Evolutionary conservation across 768 basidiomycete species (phyloP).

Genomic region (Clathrus columnatus): DNA sequence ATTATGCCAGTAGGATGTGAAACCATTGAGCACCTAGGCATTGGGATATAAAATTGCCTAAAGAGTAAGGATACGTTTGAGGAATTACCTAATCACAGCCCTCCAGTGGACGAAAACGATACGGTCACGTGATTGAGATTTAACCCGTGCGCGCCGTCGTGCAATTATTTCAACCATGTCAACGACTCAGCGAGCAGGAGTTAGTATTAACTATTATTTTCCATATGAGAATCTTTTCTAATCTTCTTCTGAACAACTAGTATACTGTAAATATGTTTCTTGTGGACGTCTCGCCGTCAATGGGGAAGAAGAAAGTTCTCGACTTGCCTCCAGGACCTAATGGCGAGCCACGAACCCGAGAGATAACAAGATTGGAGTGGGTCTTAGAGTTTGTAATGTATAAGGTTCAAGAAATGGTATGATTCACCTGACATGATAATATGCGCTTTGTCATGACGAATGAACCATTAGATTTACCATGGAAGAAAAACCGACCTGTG

Average conservation of each 20-base stretch:
- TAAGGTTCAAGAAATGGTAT: conserved; percentile 86
- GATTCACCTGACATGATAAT: not conserved
- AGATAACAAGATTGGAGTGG: conserved; percentile 76
- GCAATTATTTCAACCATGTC: too few relatives aligned
- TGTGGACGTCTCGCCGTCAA: conserved; percentile 80
- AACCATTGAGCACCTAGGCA: too few relatives aligned
- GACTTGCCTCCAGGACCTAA: conserved; percentile 44
- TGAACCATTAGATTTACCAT: conserved; percentile 62
- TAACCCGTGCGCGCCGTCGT: too few relatives aligned
- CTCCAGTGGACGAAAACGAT: too few relatives aligned
- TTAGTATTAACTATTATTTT: conserved; percentile 29
- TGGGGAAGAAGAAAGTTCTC: conserved; percentile 58
- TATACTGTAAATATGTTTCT: conserved; percentile 86
- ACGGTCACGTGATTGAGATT: not conserved
- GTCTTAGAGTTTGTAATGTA: conserved; percentile 80
- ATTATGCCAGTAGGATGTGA: too few relatives aligned
- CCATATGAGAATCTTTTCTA: conserved; percentile 12
- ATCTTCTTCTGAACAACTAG: conserved; percentile 29
- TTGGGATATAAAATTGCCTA: too few relatives aligned
- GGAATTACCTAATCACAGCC: too few relatives aligned
- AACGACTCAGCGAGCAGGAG: conserved; percentile 75
- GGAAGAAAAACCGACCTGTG: conserved; percentile 91
- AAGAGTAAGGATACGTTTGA: too few relatives aligned
- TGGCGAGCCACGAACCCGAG: conserved; percentile 39
- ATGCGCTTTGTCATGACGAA: conserved; percentile 2